Base-by-base conservation (phyloP, 1,284 basidiomycete genomes). In the Papiliotrema laurentii region DNA sequence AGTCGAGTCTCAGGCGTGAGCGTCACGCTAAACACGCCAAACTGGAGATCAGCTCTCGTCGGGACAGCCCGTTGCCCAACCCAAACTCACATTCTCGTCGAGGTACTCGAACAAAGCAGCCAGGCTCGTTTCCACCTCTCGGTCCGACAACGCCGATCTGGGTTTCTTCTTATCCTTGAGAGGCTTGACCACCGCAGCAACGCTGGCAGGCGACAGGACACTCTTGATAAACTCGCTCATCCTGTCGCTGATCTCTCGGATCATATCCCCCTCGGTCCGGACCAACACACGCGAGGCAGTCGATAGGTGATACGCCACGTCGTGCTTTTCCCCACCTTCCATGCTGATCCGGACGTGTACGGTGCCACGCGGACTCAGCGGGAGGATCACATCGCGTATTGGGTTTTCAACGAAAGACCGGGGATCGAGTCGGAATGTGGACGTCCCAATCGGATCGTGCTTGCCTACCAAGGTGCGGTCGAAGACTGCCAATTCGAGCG, bases 401-500 rank as follows among this genome's bases (percentile, higher is more conserved):
- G 59, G 50, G 7, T 35, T 33, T 4, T 59, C 59, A 10, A 50
- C 47, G 49, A 69, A 71, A 2, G 52, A 30, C 9, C 56, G 40
- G 0, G 69, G 66, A 47, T 74, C 68, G 38, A 74, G 63, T 42
- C 61, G 66, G 63, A 74, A 62, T 1, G 56, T 51, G 0, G 61
- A 39, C 0, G 53, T 38, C 6, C 73, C 73, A 26, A 75, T 63
- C 9, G 53, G 31, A 26, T 73, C 69, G 50, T 75, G 72, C 42
- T 71, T 71, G 44, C 73, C 73, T 16, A 73, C 70, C 2, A 73
- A 60, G 22, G 64, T 59, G 31, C 72, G 66, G 50, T 73, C 69
- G 39, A 53, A 69, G 3, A 59, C 61, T 1, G 55, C 45, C 4
- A 75, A 44, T 43, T 74, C 72, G 31, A 72, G 59, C 7, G 48